Evolutionary conservation across 1,139 yeast genomes (phyloP).

Genomic region (Diutina scorzettiae): DNA sequence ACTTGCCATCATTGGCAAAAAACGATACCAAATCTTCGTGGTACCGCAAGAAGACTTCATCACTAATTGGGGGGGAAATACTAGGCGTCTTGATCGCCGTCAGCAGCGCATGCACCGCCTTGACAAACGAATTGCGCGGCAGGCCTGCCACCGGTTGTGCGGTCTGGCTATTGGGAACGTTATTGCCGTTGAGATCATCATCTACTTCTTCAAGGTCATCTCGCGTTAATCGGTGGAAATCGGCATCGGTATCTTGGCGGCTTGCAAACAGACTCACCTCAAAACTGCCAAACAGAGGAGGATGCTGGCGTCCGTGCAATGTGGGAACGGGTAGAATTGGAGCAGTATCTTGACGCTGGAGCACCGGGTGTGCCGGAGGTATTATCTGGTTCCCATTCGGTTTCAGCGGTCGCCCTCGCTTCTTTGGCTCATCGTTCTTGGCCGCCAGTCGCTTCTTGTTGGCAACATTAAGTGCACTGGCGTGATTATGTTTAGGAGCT

Average conservation of each 20-base stretch:
- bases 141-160: not conserved
- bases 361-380: not conserved
- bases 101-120: slow-evolving; percentile 1
- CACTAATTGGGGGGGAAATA: not conserved
- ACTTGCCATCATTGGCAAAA: slow-evolving; percentile 5
- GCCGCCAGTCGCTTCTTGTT: slow-evolving; percentile 13
- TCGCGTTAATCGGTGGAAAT: slow-evolving; percentile 18
- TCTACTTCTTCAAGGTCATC: slow-evolving; percentile 15
- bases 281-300: slow-evolving; percentile 5
- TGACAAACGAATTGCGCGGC: slow-evolving; percentile 4
- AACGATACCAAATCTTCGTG: slow-evolving; percentile 1
- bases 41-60: not conserved
- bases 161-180: slow-evolving; percentile 2
- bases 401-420: slow-evolving; percentile 35
- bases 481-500: slow-evolving; percentile 77
- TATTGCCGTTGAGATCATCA: slow-evolving; percentile 12
- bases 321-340: not conserved
- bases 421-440: slow-evolving; percentile 20
- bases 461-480: slow-evolving; percentile 38
- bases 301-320: not conserved
- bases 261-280: slow-evolving; percentile 15
- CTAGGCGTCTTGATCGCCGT: not conserved
- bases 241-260: slow-evolving; percentile 34
- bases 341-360: not conserved
- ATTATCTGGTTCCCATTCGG: not conserved